A percentile compares a stretch with the other conserved stretches of the same genome.
Evolutionary conservation across 2,329 filamentous ascomycete genomes (phyloP).

Genomic region (Fusarium haematococcum): DNA sequence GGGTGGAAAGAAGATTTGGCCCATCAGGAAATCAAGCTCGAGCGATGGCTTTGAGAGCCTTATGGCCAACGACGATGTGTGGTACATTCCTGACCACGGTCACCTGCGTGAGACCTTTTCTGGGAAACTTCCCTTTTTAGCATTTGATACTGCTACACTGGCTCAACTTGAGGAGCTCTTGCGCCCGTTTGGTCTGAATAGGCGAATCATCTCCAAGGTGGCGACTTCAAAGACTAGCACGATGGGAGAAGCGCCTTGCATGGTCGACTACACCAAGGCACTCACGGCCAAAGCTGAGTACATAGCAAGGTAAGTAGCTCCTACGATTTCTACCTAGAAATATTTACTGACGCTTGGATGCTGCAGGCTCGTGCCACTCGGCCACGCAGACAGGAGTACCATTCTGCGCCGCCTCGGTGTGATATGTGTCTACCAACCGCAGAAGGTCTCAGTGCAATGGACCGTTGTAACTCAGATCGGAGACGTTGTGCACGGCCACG

Average conservation of each 20-base stretch:
- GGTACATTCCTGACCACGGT: not conserved
- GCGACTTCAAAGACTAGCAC: not conserved
- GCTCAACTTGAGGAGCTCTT: not conserved
- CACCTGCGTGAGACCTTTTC: not conserved
- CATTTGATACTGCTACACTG: not conserved
- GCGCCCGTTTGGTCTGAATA: not conserved
- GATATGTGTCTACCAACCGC: not conserved
- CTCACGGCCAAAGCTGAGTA: not conserved
- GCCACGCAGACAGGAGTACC: not conserved
- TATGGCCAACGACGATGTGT: not conserved
- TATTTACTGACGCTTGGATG: not conserved
- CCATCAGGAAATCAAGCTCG: not conserved
- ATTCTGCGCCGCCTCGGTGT: not conserved
- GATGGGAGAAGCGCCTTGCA: not conserved
- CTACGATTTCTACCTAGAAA: too few species aligned
- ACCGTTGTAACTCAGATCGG: not conserved
- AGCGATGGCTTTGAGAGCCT: not conserved
- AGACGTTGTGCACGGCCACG: not conserved
- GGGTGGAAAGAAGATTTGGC: not conserved
- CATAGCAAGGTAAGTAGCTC: not conserved
- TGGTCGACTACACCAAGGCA: not conserved
- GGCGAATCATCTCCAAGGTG: not conserved
- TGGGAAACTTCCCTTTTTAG: not conserved
- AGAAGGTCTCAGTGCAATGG: not conserved
- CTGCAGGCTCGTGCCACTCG: not conserved